Evolutionary conservation across 148 eudicot genomes (phyloP).

Genomic region (Rhododendron molle): DNA sequence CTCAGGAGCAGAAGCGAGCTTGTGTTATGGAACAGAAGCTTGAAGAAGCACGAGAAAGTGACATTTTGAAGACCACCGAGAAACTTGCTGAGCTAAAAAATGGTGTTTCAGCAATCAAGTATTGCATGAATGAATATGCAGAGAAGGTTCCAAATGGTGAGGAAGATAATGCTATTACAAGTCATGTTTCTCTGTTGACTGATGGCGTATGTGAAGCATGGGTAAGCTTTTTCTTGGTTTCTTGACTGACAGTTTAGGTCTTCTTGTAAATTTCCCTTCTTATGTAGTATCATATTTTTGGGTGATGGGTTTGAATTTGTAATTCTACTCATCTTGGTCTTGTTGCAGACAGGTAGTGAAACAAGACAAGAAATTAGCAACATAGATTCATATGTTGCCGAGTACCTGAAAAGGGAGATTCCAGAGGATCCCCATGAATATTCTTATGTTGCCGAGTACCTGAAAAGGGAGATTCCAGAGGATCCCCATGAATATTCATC

Average conservation of each 20-base stretch:
- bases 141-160: slow-evolving; percentile 12
- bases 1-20: slow-evolving; percentile 29
- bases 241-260: not conserved
- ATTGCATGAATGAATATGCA: slow-evolving; percentile 32
- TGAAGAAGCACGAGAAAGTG: slow-evolving; percentile 36
- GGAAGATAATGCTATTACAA: not conserved
- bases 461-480: slow-evolving; percentile 15
- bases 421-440: slow-evolving; percentile 12
- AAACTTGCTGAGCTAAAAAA: slow-evolving; percentile 40
- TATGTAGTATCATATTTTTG: not conserved
- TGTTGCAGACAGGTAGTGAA: slow-evolving; percentile 42
- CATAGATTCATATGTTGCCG: slow-evolving; percentile 11
- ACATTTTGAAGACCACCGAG: slow-evolving; percentile 39
- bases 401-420: slow-evolving; percentile 13
- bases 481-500: slow-evolving; percentile 11
- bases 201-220: slow-evolving; percentile 18
- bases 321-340: slow-evolving; percentile 6
- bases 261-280: not conserved
- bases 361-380: slow-evolving; percentile 7
- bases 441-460: slow-evolving; percentile 10
- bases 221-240: slow-evolving; percentile 31
- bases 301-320: not conserved
- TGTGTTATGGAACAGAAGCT: slow-evolving; percentile 27
- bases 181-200: slow-evolving; percentile 6
- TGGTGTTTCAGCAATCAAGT: slow-evolving; percentile 43